Conservation (phyloP, 1,139 yeast species). For the Blastobotrys capitulatus region DNA sequence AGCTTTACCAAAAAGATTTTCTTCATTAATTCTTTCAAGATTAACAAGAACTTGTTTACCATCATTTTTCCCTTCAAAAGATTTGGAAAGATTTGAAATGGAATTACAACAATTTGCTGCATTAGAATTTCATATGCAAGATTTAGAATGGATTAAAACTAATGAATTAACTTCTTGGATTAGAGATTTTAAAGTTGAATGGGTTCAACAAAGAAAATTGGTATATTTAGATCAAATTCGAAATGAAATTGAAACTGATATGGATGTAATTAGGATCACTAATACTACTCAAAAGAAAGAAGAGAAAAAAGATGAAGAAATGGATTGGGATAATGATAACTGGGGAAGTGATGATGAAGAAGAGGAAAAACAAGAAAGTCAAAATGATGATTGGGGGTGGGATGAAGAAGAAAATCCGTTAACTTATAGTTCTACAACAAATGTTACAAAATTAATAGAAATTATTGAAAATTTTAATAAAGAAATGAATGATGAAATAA, state of each 20-base stretch:
- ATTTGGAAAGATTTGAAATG: constrained; percentile 16
- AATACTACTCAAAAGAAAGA: background rate
- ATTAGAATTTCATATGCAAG: constrained; percentile 22
- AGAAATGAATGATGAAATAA: constrained; percentile 16
- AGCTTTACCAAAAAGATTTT: constrained; percentile 22
- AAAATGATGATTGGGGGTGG: constrained; percentile 29
- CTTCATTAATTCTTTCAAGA: constrained; percentile 19
- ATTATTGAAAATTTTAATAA: constrained; percentile 13
- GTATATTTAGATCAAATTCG: constrained; percentile 21
- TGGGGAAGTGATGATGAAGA: constrained; percentile 17
- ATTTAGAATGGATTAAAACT: constrained; percentile 22
- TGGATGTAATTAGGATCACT: background rate
- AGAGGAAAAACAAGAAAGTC: constrained; percentile 10
- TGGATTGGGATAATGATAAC: constrained; percentile 21
- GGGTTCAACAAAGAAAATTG: constrained; percentile 23
- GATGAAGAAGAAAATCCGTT: constrained; percentile 20
- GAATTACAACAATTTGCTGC: constrained; percentile 20
- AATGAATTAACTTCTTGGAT: constrained; percentile 24
- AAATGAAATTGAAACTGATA: constrained; percentile 7
- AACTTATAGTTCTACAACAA: constrained; percentile 9
- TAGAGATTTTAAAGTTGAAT: constrained; percentile 21
- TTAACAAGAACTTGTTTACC: constrained; percentile 22
- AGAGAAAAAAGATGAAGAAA: constrained; percentile 19
- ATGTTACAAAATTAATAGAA: constrained; percentile 13
- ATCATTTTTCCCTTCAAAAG: constrained; percentile 22